Conservation (phyloP, 495 filamentous ascomycete genomes). For the Penicillium antarcticum region DNA sequence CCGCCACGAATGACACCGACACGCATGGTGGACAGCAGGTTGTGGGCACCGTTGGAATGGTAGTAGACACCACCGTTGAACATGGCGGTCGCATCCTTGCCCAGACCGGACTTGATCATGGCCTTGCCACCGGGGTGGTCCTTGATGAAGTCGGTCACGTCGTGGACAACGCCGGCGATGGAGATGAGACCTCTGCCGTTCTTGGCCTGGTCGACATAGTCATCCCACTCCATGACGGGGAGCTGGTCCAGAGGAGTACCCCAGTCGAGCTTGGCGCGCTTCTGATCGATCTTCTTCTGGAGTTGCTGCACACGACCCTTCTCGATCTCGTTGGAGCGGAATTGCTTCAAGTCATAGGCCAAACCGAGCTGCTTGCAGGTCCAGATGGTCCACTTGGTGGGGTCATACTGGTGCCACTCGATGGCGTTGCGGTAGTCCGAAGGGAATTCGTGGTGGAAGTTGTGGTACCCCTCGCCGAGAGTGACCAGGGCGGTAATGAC, state of each 20-base stretch:
- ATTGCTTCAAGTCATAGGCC: slow-evolving; percentile 94
- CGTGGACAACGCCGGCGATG: slow-evolving; percentile 93
- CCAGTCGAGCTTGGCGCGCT: slow-evolving; percentile 90
- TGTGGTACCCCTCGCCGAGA: slow-evolving; percentile 97
- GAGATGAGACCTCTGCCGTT: slow-evolving; percentile 85
- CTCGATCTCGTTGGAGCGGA: slow-evolving; percentile 97
- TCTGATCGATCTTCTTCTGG: slow-evolving; percentile 99
- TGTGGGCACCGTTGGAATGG: slow-evolving; percentile 97
- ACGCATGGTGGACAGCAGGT: slow-evolving; percentile 92
- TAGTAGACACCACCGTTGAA: slow-evolving; percentile 99
- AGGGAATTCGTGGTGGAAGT: slow-evolving; percentile 99
- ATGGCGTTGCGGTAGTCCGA: slow-evolving; percentile 99
- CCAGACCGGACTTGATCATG: slow-evolving; percentile 86
- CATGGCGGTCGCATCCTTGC: slow-evolving; percentile 97
- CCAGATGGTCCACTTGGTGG: slow-evolving; percentile 98
- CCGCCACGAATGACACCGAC: slow-evolving; percentile 95
- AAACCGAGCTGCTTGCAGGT: slow-evolving; percentile 89
- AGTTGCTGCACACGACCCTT: slow-evolving; percentile 96
- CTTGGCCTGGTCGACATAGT: slow-evolving; percentile 84
- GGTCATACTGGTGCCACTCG: slow-evolving; percentile 97
- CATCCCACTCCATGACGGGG: slow-evolving; percentile 95
- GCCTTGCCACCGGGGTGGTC: slow-evolving; percentile 96
- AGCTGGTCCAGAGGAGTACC: slow-evolving; percentile 90
- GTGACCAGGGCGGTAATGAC: slow-evolving; percentile 93
- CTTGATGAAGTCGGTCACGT: slow-evolving; percentile 91